Conservation (phyloP, 2,329 filamentous ascomycete species). For the Didymella pinodella region DNA sequence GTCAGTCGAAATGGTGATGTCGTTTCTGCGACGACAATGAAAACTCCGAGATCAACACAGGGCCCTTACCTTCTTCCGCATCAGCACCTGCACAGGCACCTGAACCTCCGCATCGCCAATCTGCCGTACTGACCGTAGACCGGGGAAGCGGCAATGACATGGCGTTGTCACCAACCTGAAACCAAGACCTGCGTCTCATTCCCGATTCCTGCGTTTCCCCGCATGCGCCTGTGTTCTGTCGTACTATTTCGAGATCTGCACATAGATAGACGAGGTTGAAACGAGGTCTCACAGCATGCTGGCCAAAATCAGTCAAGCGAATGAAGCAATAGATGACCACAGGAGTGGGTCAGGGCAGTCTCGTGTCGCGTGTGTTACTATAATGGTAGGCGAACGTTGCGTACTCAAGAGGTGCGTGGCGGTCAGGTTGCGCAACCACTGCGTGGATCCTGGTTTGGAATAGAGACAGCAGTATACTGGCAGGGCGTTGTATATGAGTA, state of each 20-base stretch:
- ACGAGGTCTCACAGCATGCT: slow-evolving; percentile 28
- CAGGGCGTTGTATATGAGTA: background rate
- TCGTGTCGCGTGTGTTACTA: slow-evolving; percentile 19
- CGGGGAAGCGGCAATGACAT: slow-evolving; percentile 24
- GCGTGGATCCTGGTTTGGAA: background rate
- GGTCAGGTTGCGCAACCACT: slow-evolving; percentile 30
- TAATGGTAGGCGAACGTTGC: slow-evolving; percentile 2
- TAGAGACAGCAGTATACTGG: slow-evolving; percentile 1
- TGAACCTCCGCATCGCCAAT: slow-evolving; percentile 10
- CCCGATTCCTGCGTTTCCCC: slow-evolving; percentile 32
- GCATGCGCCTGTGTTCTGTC: slow-evolving; percentile 37
- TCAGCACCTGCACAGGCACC: slow-evolving; percentile 12
- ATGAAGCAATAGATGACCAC: slow-evolving; percentile 8
- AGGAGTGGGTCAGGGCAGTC: slow-evolving; percentile 18
- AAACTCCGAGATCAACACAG: slow-evolving; percentile 10
- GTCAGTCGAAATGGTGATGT: slow-evolving; percentile 7
- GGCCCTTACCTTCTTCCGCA: slow-evolving; percentile 7
- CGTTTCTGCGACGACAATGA: slow-evolving; percentile 7
- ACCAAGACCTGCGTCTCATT: slow-evolving; percentile 26
- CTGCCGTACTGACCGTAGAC: slow-evolving; percentile 16
- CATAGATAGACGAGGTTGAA: slow-evolving; percentile 28
- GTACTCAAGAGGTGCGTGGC: slow-evolving; percentile 27
- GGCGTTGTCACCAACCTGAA: slow-evolving; percentile 21
- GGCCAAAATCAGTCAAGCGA: slow-evolving; percentile 16
- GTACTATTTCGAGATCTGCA: slow-evolving; percentile 40